Conservation (phyloP, 441 rosid genomes). For the Oxalis stricta region DNA sequence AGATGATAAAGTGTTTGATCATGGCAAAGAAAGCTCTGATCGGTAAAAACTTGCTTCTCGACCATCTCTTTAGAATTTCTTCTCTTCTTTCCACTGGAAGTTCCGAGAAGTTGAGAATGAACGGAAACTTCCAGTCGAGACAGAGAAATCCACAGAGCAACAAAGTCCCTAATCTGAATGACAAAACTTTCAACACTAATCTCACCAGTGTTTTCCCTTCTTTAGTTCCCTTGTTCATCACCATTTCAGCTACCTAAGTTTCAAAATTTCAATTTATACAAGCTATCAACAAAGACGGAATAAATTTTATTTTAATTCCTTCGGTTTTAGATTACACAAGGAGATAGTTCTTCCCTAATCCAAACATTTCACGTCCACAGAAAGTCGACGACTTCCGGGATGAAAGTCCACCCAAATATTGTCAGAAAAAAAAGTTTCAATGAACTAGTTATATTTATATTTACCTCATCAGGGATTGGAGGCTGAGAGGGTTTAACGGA, state of each 20-base stretch:
- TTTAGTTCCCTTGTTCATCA: constrained; percentile 28
- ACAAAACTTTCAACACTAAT: constrained; percentile 32
- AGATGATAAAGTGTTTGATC: constrained; percentile 37
- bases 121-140: constrained; percentile 53
- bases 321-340: too few species aligned
- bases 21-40: constrained; percentile 34
- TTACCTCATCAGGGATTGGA: constrained; percentile 61
- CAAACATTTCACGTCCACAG: too few species aligned
- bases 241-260: constrained; percentile 45
- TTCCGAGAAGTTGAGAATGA: constrained; percentile 51
- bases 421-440: background rate
- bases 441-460: background rate
- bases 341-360: too few species aligned
- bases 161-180: constrained; percentile 63
- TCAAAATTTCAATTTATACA: background rate
- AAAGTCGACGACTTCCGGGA: too few species aligned
- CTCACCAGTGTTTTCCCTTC: constrained; percentile 26
- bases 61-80: constrained; percentile 43
- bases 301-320: too few species aligned
- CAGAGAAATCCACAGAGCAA: constrained; percentile 56
- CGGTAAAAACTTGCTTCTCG: constrained; percentile 23
- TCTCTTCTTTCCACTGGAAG: constrained; percentile 46
- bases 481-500: constrained; percentile 36
- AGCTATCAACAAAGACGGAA: background rate
- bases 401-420: too few species aligned